Conservation (phyloP, 2,329 filamentous ascomycete species). For the Hymenoscyphus repandus region DNA sequence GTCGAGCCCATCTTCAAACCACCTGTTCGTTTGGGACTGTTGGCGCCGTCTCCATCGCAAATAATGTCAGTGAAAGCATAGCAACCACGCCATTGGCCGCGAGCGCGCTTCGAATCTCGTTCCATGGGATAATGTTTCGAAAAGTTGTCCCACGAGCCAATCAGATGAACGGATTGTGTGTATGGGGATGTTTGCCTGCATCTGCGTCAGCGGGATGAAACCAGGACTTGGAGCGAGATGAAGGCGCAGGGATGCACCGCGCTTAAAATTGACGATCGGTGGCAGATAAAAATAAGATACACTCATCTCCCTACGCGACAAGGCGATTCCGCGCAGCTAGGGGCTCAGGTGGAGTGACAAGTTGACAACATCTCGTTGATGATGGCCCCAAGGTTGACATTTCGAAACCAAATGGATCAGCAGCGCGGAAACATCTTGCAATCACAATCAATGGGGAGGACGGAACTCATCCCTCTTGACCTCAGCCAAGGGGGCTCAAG, state of each 20-base stretch:
- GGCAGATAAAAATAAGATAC: conserved; percentile 5
- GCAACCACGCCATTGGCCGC: conserved; percentile 79
- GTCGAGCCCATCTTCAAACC: conserved; percentile 87
- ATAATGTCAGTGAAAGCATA: conserved; percentile 82
- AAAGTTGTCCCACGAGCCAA: conserved; percentile 97
- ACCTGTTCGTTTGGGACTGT: conserved; percentile 58
- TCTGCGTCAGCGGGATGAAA: conserved; percentile 17
- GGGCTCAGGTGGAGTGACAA: background rate
- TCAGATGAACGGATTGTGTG: conserved; percentile 67
- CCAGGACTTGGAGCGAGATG: conserved; percentile 5
- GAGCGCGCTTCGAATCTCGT: conserved; percentile 68
- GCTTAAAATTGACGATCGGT: conserved; percentile 13
- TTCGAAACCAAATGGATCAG: too few species aligned
- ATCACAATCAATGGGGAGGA: too few species aligned
- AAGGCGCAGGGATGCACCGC: conserved; percentile 9
- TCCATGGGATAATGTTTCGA: conserved; percentile 72
- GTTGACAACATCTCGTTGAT: background rate
- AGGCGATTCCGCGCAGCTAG: background rate
- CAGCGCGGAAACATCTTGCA: too few species aligned
- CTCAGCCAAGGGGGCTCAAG: too few species aligned
- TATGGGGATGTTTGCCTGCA: conserved; percentile 54
- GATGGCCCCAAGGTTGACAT: too few species aligned
- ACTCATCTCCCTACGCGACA: background rate
- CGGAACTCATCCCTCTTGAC: too few species aligned
- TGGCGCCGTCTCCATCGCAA: conserved; percentile 61